Base-by-base conservation (phyloP, 768 basidiomycete genomes). In the Mycena alexandri region DNA sequence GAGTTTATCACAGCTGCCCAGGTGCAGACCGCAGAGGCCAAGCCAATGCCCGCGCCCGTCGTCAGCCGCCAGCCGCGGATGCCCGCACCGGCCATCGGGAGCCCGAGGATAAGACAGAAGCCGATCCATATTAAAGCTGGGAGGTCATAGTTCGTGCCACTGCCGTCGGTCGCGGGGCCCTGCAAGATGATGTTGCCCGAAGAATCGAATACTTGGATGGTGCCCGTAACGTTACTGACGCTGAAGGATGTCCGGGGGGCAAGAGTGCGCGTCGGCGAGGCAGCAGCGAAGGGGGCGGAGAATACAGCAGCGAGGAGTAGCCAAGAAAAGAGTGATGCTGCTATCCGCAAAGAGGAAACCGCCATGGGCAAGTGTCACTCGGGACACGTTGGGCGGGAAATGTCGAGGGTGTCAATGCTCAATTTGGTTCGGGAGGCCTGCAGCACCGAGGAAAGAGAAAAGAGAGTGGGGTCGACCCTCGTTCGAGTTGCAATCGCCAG, bases 1-100 rank as follows among this genome's bases (percentile, higher is more conserved):
- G 87, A 83, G 75, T 89, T 92, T 62, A 87, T 79, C 54, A 92
- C 79, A 13, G 89, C 86, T 9, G 87, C 82, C 90, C 90, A 92
- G 6, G 86, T 76, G 58, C 81, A 82, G 8, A 89, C 80, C 6
- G 82, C 77, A 7, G 76, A 76, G n/a, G 84, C 81, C n/a, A 86
- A 67, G 5, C 89, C 90, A 24, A 88, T 72, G 2, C 85, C 86
- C 2, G 81, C 77, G 33, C 86, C 90, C 0, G 86, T 85, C 3
- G 89, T 89, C 1, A 88, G 36, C 58, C 88, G 82, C 80, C 85
- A 84, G 2, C 86, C 83, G 29, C 88, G 82, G 53, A 91, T 81
- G 43, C 90, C 90, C 0, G 81, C 85, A 5, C 87, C 57, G 17
- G 87, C 78, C 71, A 92, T 80, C 2, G 89, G 89, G 7, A 78